A percentile compares a stretch with the other conserved stretches of the same genome.
These are phyloP conservation scores for Plasmodium gonderi DNA, from an alignment of 169 alveolate genomes.

Conservation along the genomic window DNA sequence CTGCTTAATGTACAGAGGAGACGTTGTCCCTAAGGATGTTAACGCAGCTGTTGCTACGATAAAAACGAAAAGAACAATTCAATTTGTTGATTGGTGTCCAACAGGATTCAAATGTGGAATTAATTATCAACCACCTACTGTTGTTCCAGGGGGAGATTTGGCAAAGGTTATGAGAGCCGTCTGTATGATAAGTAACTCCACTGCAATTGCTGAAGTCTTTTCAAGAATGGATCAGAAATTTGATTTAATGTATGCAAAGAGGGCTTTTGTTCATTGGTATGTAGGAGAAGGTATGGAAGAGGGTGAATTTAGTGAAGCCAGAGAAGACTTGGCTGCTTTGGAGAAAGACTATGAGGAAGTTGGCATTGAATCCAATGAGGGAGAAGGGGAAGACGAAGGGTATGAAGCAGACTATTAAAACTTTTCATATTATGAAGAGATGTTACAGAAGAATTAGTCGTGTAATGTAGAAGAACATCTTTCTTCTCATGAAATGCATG, in stretches of 20 bases:
- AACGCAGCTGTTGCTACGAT: conserved; percentile 99
- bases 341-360: conserved; percentile 98
- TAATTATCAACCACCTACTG: conserved; percentile 99
- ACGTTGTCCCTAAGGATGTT: conserved; percentile 99
- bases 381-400: conserved; percentile 76
- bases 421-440: background rate
- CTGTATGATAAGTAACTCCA: conserved; percentile 98
- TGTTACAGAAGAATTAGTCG: background rate
- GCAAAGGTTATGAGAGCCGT: conserved; percentile 99
- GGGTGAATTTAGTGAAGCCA: conserved; percentile 98
- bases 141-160: conserved; percentile 99
- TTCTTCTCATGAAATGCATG: conserved; percentile 4
- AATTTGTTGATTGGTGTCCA: conserved; percentile 99
- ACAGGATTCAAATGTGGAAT: conserved; percentile 98
- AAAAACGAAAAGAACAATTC: conserved; percentile 97
- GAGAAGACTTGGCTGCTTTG: conserved; percentile 98
- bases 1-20: conserved; percentile 97
- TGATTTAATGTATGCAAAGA: conserved; percentile 98
- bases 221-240: conserved; percentile 97
- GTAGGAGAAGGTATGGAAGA: conserved; percentile 99
- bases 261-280: conserved; percentile 99
- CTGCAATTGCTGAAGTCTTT: conserved; percentile 99
- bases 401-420: conserved; percentile 65
- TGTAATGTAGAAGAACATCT: background rate
- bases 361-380: conserved; percentile 91